Evolutionary conservation across 2,329 filamentous ascomycete genomes (phyloP), one percentile per base, ranked within the genome.

Genomic region (Didymella lethalis): DNA sequence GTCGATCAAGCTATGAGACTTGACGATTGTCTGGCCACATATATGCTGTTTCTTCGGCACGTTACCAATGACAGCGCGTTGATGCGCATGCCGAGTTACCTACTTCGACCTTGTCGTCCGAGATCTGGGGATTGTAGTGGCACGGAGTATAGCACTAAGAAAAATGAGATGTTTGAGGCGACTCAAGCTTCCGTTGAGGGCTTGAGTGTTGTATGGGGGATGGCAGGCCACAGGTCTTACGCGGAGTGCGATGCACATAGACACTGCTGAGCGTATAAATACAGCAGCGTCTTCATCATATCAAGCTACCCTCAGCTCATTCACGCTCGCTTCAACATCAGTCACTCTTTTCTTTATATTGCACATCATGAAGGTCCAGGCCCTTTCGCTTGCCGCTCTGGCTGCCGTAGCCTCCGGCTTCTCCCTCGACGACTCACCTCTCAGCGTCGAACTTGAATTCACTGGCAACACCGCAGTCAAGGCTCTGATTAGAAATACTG

Each of bases 401-500:
- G 64, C 61, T 29, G 54, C 64, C 29, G 10, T 69, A 28, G 58
- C 54, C 28, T 61, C 54, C 34, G 66, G 64, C 25, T 60, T 64
- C 43, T 64, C 64, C 7, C 50, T 59, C 47, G 65, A 79, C 63
- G 64, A 77, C 67, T 67, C 76, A 18, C 58, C 64, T 36, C 63
- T 72, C 48, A 59, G 69, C 49, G 69, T 68, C 55, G 75, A 81
- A 64, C 77, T 85, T 53, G 76, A 82, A 73, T 75, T 81, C 64
- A 74, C 78, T 28, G 80, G 79, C 53, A 84, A 85, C 74, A 81
- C 81, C 4, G 76, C 74, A 31, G 77, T 85, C 59, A 83, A 83
- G 74, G 83, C 82, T 32, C 72, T 75, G 52, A 78, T 85, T 62
- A 84, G 79, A 62, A 85, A 85, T 77, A 83, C 74, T 16, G 83